Percentiles rank a stretch among this genome's conserved stretches.
These are phyloP conservation scores for Gomphus sp. DNA, from an alignment of 1,284 basidiomycete species.

Conservation along the genomic window DNA sequence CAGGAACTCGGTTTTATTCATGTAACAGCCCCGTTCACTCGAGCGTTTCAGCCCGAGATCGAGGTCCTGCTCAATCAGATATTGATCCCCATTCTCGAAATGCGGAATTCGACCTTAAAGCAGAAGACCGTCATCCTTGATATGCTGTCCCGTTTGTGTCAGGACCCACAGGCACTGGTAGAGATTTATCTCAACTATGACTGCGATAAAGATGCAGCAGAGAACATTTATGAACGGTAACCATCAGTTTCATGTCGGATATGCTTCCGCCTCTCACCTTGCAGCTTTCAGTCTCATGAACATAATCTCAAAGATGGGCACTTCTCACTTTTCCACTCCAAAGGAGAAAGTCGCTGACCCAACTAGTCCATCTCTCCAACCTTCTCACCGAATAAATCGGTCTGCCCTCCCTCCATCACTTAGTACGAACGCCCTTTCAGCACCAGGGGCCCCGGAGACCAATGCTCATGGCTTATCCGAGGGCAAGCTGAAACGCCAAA, in stretches of 20 bases:
- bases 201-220: constrained; percentile 84
- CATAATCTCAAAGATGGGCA: constrained; percentile 85
- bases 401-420: constrained; percentile 48
- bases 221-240: constrained; percentile 95
- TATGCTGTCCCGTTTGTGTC: constrained; percentile 80
- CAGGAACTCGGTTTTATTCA: neutral
- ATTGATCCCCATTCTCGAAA: constrained; percentile 97
- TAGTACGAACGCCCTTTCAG: constrained; percentile 58
- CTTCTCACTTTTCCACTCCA: constrained; percentile 51
- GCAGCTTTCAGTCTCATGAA: constrained; percentile 71
- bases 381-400: constrained; percentile 34
- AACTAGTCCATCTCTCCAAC: constrained; percentile 46
- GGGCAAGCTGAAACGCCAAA: constrained; percentile 76
- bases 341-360: constrained; percentile 47
- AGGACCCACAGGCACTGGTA: constrained; percentile 92
- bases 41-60: constrained; percentile 80
- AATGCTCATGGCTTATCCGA: constrained; percentile 66
- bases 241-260: constrained; percentile 17
- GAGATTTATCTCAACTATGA: constrained; percentile 98
- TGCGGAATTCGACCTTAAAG: constrained; percentile 92
- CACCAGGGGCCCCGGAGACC: constrained; percentile 60
- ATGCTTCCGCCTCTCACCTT: neutral
- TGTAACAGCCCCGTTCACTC: neutral
- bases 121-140: constrained; percentile 89
- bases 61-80: constrained; percentile 98